Evolutionary conservation across 129 eudicot species (phyloP).

Genomic region (Flaveria linearis): DNA sequence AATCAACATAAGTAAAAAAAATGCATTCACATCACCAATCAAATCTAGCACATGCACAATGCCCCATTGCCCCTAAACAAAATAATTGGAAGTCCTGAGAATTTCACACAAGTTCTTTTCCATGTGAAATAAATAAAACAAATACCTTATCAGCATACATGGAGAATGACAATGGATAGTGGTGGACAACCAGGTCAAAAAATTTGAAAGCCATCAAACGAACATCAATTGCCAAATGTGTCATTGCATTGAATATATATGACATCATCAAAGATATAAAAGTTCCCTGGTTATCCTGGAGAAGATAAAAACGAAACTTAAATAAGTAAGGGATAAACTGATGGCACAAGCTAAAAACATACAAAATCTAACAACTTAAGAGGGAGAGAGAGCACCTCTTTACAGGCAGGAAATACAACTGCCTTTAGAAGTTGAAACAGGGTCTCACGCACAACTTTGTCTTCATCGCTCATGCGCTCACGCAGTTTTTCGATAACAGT

Average conservation of each 20-base stretch:
- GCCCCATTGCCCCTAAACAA: background rate
- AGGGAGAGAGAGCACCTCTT: conserved; percentile 43
- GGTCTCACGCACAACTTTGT: conserved; percentile 84
- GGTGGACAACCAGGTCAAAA: conserved; percentile 74
- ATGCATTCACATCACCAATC: background rate
- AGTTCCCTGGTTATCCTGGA: conserved; percentile 88
- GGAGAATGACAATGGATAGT: conserved; percentile 69
- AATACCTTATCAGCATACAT: conserved; percentile 84
- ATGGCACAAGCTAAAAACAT: conserved; percentile 18
- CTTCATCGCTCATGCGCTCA: conserved; percentile 93
- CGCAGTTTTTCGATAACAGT: conserved; percentile 87
- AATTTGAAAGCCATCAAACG: conserved; percentile 93
- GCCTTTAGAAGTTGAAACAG: conserved; percentile 82
- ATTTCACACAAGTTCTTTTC: background rate
- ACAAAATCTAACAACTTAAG: background rate
- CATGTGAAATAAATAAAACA: background rate
- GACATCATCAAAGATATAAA: conserved; percentile 80
- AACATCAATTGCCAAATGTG: conserved; percentile 75
- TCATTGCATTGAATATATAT: conserved; percentile 89
- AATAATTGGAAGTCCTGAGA: conserved; percentile 2
- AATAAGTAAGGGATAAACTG: conserved; percentile 22
- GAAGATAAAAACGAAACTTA: conserved; percentile 20
- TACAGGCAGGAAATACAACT: conserved; percentile 69
- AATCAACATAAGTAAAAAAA: too few species aligned
- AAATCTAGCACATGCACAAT: background rate